phyloP scores from a whole-genome alignment of 352 stramenopile genomes.

The Phytophthora tentaculata region DNA sequence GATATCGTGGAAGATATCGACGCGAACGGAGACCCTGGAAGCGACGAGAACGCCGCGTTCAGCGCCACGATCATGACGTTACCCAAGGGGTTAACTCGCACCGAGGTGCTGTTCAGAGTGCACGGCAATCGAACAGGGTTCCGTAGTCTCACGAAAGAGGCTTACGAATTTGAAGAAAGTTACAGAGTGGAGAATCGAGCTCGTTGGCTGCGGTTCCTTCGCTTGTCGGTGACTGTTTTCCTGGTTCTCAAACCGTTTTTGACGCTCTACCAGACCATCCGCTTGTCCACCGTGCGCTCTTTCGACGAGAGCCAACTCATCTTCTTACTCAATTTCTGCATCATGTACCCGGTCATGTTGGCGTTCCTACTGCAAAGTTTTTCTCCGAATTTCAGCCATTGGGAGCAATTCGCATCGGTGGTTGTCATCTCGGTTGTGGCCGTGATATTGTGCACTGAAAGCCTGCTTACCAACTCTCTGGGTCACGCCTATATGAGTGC shows the following conservation, averaged over 20 bases:
- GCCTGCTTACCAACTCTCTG: slow-evolving; percentile 68
- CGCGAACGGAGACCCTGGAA: slow-evolving; percentile 36
- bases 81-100: slow-evolving; percentile 69
- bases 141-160: slow-evolving; percentile 50
- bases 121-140: slow-evolving; percentile 43
- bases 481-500: slow-evolving; percentile 84
- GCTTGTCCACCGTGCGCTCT: slow-evolving; percentile 46
- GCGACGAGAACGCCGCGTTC: slow-evolving; percentile 26
- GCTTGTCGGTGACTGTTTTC: slow-evolving; percentile 70
- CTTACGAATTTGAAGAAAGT: slow-evolving; percentile 74
- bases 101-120: slow-evolving; percentile 67
- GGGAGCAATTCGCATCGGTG: slow-evolving; percentile 61
- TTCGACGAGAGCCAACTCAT: slow-evolving; percentile 72
- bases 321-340: slow-evolving; percentile 79
- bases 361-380: slow-evolving; percentile 75
- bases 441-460: slow-evolving; percentile 69
- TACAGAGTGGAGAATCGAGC: slow-evolving; percentile 74
- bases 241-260: slow-evolving; percentile 77
- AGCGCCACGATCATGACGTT: slow-evolving; percentile 81
- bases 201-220: slow-evolving; percentile 75
- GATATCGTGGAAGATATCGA: slow-evolving; percentile 79
- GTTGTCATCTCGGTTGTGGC: slow-evolving; percentile 62
- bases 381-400: slow-evolving; percentile 64
- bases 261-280: slow-evolving; percentile 75
- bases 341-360: slow-evolving; percentile 74